Percentiles rank a stretch among this genome's conserved stretches.
Conservation (phyloP, 2,329 filamentous ascomycete genomes). For the Epichloe amarillans region DNA sequence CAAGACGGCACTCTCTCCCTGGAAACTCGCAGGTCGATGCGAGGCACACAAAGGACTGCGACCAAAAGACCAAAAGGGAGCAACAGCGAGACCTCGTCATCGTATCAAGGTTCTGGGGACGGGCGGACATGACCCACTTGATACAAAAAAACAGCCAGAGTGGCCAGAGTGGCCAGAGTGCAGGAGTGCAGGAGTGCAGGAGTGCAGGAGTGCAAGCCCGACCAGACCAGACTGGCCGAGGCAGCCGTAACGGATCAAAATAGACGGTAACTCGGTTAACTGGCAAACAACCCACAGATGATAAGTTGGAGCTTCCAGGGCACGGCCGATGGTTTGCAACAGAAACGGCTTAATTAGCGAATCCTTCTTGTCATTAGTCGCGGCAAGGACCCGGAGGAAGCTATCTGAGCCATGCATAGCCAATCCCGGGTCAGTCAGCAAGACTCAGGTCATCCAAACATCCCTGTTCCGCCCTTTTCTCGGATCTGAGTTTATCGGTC, state of each 20-base stretch:
- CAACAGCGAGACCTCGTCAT: background rate
- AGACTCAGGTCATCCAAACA: background rate
- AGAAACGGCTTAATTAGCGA: background rate
- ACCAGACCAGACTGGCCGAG: too few relatives aligned
- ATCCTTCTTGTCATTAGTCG: background rate
- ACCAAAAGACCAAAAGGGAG: too few relatives aligned
- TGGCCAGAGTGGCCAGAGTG: background rate
- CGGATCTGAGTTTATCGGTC: background rate
- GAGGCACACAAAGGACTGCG: background rate
- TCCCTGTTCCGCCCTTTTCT: slow-evolving; percentile 6
- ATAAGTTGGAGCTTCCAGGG: background rate
- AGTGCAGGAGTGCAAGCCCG: too few relatives aligned
- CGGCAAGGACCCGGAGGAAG: background rate
- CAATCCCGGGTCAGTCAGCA: background rate
- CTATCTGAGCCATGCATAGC: background rate
- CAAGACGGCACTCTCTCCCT: background rate
- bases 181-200: too few relatives aligned
- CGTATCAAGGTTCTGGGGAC: background rate
- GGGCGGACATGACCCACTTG: too few relatives aligned
- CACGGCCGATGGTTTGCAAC: background rate
- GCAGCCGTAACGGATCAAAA: too few relatives aligned
- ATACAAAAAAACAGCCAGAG: too few relatives aligned
- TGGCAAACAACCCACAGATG: too few relatives aligned
- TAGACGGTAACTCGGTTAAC: too few relatives aligned
- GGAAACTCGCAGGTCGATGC: background rate